A percentile compares a stretch with the other conserved stretches of the same genome.
phyloP scores from a whole-genome alignment of 2,329 filamentous ascomycete genomes.

The Colletotrichum phormii region DNA sequence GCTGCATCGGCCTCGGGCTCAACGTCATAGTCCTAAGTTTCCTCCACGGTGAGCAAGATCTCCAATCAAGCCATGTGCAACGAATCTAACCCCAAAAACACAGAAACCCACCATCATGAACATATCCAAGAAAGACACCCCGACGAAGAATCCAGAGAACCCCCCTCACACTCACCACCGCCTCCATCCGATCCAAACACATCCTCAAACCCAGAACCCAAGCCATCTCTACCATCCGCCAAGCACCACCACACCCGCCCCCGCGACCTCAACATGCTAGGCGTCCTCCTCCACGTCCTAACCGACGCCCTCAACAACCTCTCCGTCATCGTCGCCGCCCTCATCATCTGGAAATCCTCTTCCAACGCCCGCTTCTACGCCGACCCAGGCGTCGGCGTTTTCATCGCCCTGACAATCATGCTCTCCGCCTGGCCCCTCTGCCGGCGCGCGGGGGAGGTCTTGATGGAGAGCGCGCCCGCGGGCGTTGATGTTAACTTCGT shows the following conservation, averaged over 20 bases:
- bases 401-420: slow-evolving; percentile 80
- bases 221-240: slow-evolving; percentile 6
- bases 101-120: not conserved
- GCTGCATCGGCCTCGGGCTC: slow-evolving; percentile 72
- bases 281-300: slow-evolving; percentile 76
- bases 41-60: slow-evolving; percentile 65
- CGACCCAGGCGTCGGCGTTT: slow-evolving; percentile 76
- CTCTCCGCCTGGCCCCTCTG: slow-evolving; percentile 72
- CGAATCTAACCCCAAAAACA: not conserved
- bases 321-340: slow-evolving; percentile 76
- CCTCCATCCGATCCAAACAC: not conserved
- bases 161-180: not conserved
- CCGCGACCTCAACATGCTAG: slow-evolving; percentile 77
- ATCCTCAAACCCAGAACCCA: not conserved
- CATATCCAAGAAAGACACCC: not conserved
- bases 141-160: not conserved
- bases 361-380: slow-evolving; percentile 74
- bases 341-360: slow-evolving; percentile 75
- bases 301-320: slow-evolving; percentile 82
- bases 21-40: slow-evolving; percentile 76
- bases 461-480: slow-evolving; percentile 74
- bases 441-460: slow-evolving; percentile 71
- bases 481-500: slow-evolving; percentile 72
- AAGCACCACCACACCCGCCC: slow-evolving; percentile 61
- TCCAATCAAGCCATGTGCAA: too few relatives aligned